These are phyloP conservation scores for Trapa incisa DNA, from an alignment of 345 rosid species.

Conservation along the genomic window DNA sequence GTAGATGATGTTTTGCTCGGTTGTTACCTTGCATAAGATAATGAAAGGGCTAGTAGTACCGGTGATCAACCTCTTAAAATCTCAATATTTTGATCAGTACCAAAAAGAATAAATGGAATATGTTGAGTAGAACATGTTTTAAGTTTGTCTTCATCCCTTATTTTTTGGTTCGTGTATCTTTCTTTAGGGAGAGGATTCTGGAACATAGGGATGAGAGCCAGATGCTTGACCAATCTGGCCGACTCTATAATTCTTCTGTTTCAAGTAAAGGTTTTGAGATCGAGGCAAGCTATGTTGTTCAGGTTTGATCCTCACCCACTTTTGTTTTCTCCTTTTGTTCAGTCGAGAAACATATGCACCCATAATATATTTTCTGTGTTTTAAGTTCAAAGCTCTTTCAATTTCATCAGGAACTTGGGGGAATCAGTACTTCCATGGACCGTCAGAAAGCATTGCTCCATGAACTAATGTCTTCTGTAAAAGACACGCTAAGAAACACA, in stretches of 20 bases:
- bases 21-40: neutral
- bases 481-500: slow-evolving; percentile 73
- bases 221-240: slow-evolving; percentile 81
- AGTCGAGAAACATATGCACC: neutral
- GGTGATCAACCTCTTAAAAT: neutral
- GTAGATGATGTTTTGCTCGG: neutral
- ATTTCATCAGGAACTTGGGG: slow-evolving; percentile 74
- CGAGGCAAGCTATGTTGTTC: slow-evolving; percentile 81
- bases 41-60: neutral
- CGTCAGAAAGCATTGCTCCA: slow-evolving; percentile 68
- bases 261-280: slow-evolving; percentile 78
- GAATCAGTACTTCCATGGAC: slow-evolving; percentile 65
- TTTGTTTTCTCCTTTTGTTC: neutral
- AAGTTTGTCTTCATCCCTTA: neutral
- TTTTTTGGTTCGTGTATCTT: neutral
- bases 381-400: neutral
- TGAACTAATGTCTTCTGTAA: slow-evolving; percentile 65
- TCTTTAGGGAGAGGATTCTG: slow-evolving; percentile 58
- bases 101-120: neutral
- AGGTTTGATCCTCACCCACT: slow-evolving; percentile 31
- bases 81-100: neutral
- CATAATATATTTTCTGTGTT: neutral
- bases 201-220: slow-evolving; percentile 85
- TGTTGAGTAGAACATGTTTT: neutral
- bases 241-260: slow-evolving; percentile 89